Percentiles rank a stretch among this genome's conserved stretches.
Conservation (phyloP, 495 filamentous ascomycete genomes). For the Neurospora tetraspora region DNA sequence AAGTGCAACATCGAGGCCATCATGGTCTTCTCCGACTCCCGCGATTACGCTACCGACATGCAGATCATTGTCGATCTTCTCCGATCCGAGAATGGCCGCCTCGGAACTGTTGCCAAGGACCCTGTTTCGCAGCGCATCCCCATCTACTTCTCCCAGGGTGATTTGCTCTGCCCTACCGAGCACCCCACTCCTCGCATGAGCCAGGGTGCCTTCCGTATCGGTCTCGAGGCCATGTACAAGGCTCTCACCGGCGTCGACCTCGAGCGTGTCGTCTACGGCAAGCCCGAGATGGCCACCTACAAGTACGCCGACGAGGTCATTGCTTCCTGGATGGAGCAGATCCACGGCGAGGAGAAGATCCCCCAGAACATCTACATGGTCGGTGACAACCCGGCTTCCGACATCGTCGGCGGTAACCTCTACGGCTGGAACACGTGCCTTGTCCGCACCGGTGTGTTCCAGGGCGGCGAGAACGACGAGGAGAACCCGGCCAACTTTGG, state of each 20-base stretch:
- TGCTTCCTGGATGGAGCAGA: conserved; percentile 62
- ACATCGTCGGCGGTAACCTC: conserved; percentile 72
- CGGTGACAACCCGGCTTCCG: conserved; percentile 69
- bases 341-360: conserved; percentile 61
- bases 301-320: conserved; percentile 73
- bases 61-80: conserved; percentile 80
- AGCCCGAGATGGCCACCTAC: conserved; percentile 71
- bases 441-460: conserved; percentile 52
- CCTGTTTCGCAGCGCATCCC: conserved; percentile 60
- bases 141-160: conserved; percentile 67
- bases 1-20: conserved; percentile 71
- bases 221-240: conserved; percentile 71
- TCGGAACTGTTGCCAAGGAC: conserved; percentile 55
- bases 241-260: conserved; percentile 62
- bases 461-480: conserved; percentile 68
- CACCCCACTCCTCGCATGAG: conserved; percentile 64
- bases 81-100: conserved; percentile 59
- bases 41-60: conserved; percentile 75
- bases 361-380: conserved; percentile 75
- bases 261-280: conserved; percentile 77
- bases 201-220: conserved; percentile 67
- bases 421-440: conserved; percentile 81
- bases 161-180: conserved; percentile 67
- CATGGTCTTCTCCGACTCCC: conserved; percentile 72
- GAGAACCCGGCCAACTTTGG: conserved; percentile 92